These are phyloP conservation scores for Plasmopara muralis DNA, from an alignment of 352 stramenopile genomes.

Conservation along the genomic window DNA sequence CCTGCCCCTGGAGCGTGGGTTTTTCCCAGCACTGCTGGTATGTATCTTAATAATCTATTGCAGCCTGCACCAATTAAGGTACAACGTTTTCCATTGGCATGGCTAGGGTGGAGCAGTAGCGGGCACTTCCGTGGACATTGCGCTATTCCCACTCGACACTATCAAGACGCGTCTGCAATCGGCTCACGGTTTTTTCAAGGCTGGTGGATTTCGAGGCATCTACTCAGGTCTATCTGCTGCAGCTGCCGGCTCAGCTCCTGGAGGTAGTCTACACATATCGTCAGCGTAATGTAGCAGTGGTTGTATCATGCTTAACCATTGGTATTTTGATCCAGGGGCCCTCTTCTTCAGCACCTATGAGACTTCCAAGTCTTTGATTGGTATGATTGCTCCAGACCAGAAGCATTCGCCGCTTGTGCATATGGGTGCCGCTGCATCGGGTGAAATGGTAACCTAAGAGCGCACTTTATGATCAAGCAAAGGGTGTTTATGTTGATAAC, in stretches of 20 bases:
- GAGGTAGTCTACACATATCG: conserved; percentile 37
- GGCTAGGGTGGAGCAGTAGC: conserved; percentile 88
- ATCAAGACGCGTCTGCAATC: conserved; percentile 98
- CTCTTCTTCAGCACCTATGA: conserved; percentile 91
- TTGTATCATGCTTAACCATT: background rate
- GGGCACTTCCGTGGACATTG: conserved; percentile 96
- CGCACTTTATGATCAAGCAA: background rate
- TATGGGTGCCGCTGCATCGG: conserved; percentile 92
- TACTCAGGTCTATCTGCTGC: conserved; percentile 90
- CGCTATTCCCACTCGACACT: conserved; percentile 98
- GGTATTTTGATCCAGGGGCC: conserved; percentile 40
- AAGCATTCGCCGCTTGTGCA: conserved; percentile 88
- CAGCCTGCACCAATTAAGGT: background rate
- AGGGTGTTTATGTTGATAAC: background rate
- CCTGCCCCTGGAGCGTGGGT: conserved; percentile 41
- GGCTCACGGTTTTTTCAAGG: conserved; percentile 94
- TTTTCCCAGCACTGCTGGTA: conserved; percentile 63
- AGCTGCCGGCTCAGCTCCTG: conserved; percentile 86
- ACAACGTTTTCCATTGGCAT: conserved; percentile 7
- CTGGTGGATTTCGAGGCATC: conserved; percentile 93
- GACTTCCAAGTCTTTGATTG: conserved; percentile 78
- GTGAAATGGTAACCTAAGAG: conserved; percentile 77
- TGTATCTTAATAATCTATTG: conserved; percentile 1
- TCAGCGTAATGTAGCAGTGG: background rate
- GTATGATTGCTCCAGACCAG: conserved; percentile 41